Conservation (phyloP, 1,139 yeast species). For the Yamadazyma blattariae region DNA sequence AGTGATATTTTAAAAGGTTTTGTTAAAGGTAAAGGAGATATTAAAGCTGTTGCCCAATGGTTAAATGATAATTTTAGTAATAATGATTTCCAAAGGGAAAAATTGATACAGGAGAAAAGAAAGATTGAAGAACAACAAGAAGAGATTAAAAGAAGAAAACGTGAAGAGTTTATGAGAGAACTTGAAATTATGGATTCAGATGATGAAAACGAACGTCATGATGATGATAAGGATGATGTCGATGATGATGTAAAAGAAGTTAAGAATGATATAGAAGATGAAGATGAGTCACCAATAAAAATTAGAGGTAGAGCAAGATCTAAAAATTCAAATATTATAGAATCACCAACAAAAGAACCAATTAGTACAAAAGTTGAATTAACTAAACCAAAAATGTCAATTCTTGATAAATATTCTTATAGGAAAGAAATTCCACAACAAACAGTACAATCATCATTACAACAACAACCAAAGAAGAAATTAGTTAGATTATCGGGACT, state of each 20-base stretch:
- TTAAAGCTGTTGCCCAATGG: conserved; percentile 53
- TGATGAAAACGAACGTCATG: background rate
- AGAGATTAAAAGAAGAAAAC: conserved; percentile 1
- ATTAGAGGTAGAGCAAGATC: conserved; percentile 31
- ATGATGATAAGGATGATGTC: background rate
- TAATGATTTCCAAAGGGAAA: conserved; percentile 17
- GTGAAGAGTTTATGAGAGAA: conserved; percentile 5
- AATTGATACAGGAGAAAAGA: conserved; percentile 8
- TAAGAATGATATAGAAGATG: conserved; percentile 9
- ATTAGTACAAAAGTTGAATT: conserved; percentile 54
- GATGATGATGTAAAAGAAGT: background rate
- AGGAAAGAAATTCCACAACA: conserved; percentile 9
- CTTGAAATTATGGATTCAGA: conserved; percentile 1
- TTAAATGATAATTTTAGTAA: conserved; percentile 35
- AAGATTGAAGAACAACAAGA: background rate
- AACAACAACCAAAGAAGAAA: conserved; percentile 22
- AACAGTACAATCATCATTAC: conserved; percentile 8
- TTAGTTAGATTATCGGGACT: conserved; percentile 34
- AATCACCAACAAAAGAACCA: conserved; percentile 18
- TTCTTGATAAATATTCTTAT: conserved; percentile 48
- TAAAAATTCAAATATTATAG: conserved; percentile 13
- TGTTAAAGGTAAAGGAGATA: conserved; percentile 55
- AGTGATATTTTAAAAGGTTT: conserved; percentile 60
- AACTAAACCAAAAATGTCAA: conserved; percentile 51
- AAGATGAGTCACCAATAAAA: conserved; percentile 29